phyloP scores from a whole-genome alignment of 2,329 filamentous ascomycete genomes.

The Ophiocordyceps australis region DNA sequence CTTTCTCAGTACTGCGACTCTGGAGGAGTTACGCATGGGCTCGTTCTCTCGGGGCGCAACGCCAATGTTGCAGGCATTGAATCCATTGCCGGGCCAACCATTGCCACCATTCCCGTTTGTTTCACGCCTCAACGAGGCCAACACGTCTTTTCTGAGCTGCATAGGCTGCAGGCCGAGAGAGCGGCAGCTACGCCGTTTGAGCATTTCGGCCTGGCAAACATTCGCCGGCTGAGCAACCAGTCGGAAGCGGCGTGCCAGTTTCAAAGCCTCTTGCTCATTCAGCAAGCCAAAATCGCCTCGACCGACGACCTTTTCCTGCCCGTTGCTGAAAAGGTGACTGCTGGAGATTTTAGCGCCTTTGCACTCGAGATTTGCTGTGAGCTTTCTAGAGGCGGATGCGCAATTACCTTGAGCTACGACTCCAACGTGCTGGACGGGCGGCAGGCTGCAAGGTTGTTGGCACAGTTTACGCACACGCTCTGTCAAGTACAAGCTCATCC shows the following conservation, averaged over 20 bases:
- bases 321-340: not conserved
- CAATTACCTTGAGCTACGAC: slow-evolving; percentile 1
- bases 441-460: slow-evolving; percentile 1
- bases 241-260: slow-evolving; percentile 32
- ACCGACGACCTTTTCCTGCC: not conserved
- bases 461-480: slow-evolving; percentile 1
- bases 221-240: slow-evolving; percentile 31
- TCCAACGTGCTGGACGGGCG: not conserved
- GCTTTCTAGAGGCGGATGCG: not conserved
- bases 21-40: not conserved
- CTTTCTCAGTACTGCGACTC: slow-evolving; percentile 1
- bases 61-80: slow-evolving; percentile 2
- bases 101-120: slow-evolving; percentile 1
- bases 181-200: slow-evolving; percentile 13
- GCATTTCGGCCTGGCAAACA: slow-evolving; percentile 37
- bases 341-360: slow-evolving; percentile 1
- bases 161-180: not conserved
- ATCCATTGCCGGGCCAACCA: slow-evolving; percentile 1
- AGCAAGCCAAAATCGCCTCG: not conserved
- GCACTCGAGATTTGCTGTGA: slow-evolving; percentile 2
- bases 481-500: slow-evolving; percentile 1
- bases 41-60: slow-evolving; percentile 1
- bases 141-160: not conserved
- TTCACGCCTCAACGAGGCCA: not conserved
- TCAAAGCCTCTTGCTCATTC: slow-evolving; percentile 11